Conservation (phyloP, 2,329 filamentous ascomycete species). For the Neopestalotiopsis clavispora region DNA sequence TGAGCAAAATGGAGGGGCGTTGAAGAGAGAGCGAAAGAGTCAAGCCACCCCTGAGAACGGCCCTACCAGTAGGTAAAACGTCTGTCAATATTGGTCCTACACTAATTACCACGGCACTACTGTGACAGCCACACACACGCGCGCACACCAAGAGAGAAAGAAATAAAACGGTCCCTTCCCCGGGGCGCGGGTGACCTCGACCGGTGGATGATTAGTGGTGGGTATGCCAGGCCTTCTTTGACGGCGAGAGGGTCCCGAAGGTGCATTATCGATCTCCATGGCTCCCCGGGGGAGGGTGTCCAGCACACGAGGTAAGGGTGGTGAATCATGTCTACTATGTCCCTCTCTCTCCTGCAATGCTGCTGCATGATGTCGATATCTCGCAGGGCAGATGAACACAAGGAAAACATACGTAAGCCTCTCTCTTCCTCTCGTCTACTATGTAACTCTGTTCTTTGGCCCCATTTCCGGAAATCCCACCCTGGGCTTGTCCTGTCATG, state of each 20-base stretch:
- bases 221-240: neutral
- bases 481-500: neutral
- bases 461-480: neutral
- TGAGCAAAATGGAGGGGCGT: no score
- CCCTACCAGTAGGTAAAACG: no score
- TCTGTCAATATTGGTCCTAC: no score
- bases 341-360: neutral
- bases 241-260: neutral
- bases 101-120: no score
- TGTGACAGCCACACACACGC: no score
- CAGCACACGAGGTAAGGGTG: no score
- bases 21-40: no score
- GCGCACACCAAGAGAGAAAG: no score
- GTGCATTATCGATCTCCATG: conserved; percentile 10
- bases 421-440: neutral
- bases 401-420: neutral
- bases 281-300: neutral
- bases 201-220: neutral
- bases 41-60: no score
- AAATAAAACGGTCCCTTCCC: neutral
- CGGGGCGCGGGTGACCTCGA: neutral
- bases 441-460: neutral
- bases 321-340: neutral
- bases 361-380: conserved; percentile 11
- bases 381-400: neutral